phyloP scores from a whole-genome alignment of 768 basidiomycete species.

The Amylocystis lapponica region DNA sequence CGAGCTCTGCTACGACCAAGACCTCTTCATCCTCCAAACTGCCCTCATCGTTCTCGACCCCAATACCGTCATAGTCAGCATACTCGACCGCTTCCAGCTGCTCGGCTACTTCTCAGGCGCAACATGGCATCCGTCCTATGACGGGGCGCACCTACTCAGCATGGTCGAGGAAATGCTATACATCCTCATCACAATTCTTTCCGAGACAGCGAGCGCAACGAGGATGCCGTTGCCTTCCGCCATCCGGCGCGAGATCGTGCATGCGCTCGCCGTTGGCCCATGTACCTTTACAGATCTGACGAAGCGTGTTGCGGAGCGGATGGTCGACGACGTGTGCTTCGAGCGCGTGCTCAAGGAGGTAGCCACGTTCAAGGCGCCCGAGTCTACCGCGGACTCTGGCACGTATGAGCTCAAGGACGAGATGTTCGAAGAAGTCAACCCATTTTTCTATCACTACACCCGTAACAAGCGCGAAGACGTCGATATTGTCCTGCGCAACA shows the following conservation, averaged over 20 bases:
- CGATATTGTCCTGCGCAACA: conserved; percentile 62
- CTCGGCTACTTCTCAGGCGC: conserved; percentile 71
- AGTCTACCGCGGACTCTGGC: conserved; percentile 71
- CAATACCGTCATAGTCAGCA: conserved; percentile 70
- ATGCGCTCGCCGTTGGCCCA: conserved; percentile 83
- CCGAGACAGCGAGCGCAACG: conserved; percentile 72
- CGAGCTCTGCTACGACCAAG: conserved; percentile 95
- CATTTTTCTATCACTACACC: conserved; percentile 94
- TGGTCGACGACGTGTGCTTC: conserved; percentile 79
- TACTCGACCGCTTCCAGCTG: conserved; percentile 88
- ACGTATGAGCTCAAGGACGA: conserved; percentile 86
- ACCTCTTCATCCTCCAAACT: conserved; percentile 84
- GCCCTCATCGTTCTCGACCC: conserved; percentile 77
- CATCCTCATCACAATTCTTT: conserved; percentile 80
- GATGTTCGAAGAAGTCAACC: conserved; percentile 82
- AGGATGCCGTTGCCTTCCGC: conserved; percentile 57
- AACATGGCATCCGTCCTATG: conserved; percentile 54
- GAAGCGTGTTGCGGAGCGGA: conserved; percentile 85
- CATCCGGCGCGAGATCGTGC: conserved; percentile 82
- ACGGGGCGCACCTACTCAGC: conserved; percentile 62
- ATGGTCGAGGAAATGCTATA: conserved; percentile 93
- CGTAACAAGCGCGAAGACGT: conserved; percentile 92
- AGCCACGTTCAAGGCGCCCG: conserved; percentile 78
- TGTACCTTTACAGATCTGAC: conserved; percentile 88
- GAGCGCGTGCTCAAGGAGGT: conserved; percentile 74